Conservation (phyloP, 2,329 filamentous ascomycete genomes). For the Furcasterigmium sp. region DNA sequence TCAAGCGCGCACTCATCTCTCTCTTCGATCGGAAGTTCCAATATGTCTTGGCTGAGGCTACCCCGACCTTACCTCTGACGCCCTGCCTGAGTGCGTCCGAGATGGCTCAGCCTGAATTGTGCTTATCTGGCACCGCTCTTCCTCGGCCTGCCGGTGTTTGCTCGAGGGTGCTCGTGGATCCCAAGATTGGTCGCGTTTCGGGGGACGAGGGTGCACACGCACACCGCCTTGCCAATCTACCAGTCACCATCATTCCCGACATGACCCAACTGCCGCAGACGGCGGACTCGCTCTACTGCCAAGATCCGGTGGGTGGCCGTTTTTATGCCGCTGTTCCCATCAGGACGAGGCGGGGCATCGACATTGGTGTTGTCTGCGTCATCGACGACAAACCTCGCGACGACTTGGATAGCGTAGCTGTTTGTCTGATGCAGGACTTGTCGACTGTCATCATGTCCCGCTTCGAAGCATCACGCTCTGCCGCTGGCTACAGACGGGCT, state of each 20-base stretch:
- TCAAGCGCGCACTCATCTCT: constrained; percentile 37
- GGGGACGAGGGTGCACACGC: not conserved
- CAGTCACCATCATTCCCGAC: not conserved
- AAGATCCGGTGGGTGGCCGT: not conserved
- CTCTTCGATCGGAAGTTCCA: constrained; percentile 44
- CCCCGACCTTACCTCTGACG: not conserved
- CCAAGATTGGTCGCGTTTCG: not conserved
- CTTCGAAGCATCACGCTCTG: constrained; percentile 23
- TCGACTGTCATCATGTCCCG: constrained; percentile 27
- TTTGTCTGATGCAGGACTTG: constrained; percentile 17
- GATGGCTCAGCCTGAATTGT: not conserved
- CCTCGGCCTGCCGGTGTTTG: not conserved
- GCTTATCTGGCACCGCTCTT: not conserved
- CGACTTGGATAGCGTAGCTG: constrained; percentile 19
- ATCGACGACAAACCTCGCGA: constrained; percentile 21
- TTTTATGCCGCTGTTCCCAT: constrained; percentile 33
- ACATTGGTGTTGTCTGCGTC: constrained; percentile 36
- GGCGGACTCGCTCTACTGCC: not conserved
- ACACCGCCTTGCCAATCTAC: not conserved
- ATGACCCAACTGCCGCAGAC: not conserved
- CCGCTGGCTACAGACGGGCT: constrained; percentile 19
- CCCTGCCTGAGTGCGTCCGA: not conserved
- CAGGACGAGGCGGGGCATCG: constrained; percentile 30
- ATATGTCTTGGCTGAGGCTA: constrained; percentile 31
- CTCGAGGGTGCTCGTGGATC: not conserved